A percentile compares a stretch with the other conserved stretches of the same genome.
Evolutionary conservation across 129 eudicot species (phyloP).

Genomic region (Ambrosia trifida): DNA sequence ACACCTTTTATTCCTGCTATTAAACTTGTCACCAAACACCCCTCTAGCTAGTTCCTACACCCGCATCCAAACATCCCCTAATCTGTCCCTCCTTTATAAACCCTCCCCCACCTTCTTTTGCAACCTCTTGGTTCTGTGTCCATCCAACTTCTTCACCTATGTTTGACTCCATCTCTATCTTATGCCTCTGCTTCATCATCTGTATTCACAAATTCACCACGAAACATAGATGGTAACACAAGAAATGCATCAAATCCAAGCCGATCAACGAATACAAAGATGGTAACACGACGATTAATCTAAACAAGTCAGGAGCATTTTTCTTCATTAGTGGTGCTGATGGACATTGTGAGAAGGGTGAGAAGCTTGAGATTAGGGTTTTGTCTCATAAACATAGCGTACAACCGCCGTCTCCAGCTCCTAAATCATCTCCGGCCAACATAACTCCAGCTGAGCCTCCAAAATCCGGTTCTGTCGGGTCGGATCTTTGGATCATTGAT

Average conservation of each 20-base stretch:
- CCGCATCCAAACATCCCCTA: too few relatives aligned
- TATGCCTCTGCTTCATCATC: too few relatives aligned
- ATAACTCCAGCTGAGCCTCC: conserved; percentile 10
- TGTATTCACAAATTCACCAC: too few relatives aligned
- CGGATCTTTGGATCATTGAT: background rate
- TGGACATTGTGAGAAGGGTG: conserved; percentile 65
- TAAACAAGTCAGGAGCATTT: conserved; percentile 47
- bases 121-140: too few relatives aligned
- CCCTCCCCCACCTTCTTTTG: too few relatives aligned
- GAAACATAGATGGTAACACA: too few relatives aligned
- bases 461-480: background rate
- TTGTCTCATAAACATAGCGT: conserved; percentile 37
- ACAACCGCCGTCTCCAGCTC: background rate
- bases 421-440: conserved; percentile 1
- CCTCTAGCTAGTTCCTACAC: too few relatives aligned
- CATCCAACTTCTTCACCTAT: too few relatives aligned
- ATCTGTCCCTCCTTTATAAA: too few relatives aligned
- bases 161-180: too few relatives aligned
- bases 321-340: conserved; percentile 72
- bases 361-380: conserved; percentile 54
- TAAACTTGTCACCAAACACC: too few relatives aligned
- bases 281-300: conserved; percentile 41
- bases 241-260: conserved; percentile 39
- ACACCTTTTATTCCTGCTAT: too few relatives aligned
- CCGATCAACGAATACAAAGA: conserved; percentile 47